Conservation (phyloP, 2,329 filamentous ascomycete species). For the Dothidotthia symphoricarpi region DNA sequence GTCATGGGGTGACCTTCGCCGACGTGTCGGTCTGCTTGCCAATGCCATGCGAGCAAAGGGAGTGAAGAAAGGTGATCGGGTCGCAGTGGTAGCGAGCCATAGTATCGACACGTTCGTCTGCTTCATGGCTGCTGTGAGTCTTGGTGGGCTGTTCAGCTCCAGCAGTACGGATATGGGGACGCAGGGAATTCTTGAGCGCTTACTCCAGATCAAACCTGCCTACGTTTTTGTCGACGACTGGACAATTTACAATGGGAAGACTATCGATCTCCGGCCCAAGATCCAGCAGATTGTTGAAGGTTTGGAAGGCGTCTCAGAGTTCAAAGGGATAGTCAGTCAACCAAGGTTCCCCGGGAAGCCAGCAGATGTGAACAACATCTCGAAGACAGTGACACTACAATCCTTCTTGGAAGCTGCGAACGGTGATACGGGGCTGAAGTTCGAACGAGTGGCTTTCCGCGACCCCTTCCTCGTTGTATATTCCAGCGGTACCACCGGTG, state of each 20-base stretch:
- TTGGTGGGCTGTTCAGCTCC: conserved; percentile 74
- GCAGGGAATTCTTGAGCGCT: conserved; percentile 71
- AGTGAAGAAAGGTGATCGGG: conserved; percentile 67
- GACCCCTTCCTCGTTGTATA: conserved; percentile 79
- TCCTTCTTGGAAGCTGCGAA: conserved; percentile 44
- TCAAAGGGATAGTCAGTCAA: conserved; percentile 64
- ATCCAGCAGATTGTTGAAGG: conserved; percentile 66
- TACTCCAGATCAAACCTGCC: conserved; percentile 71
- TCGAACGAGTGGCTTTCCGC: conserved; percentile 64
- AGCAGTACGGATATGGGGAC: conserved; percentile 82
- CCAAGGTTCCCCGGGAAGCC: conserved; percentile 60
- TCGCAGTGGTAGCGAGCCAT: conserved; percentile 74
- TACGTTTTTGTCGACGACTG: conserved; percentile 83
- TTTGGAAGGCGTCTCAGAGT: conserved; percentile 59
- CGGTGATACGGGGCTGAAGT: conserved; percentile 47
- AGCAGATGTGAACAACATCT: conserved; percentile 58
- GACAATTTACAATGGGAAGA: conserved; percentile 76
- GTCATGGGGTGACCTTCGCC: conserved; percentile 66
- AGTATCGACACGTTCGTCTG: conserved; percentile 71
- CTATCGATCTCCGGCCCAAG: conserved; percentile 68
- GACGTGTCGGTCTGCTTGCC: conserved; percentile 58
- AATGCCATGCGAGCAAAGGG: conserved; percentile 67
- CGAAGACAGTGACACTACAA: conserved; percentile 47
- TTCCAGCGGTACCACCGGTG: conserved; percentile 76
- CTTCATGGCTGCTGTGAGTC: conserved; percentile 65